Evolutionary conservation across 1,284 basidiomycete species (phyloP).

Genomic region (Ceratobasidium sp.): DNA sequence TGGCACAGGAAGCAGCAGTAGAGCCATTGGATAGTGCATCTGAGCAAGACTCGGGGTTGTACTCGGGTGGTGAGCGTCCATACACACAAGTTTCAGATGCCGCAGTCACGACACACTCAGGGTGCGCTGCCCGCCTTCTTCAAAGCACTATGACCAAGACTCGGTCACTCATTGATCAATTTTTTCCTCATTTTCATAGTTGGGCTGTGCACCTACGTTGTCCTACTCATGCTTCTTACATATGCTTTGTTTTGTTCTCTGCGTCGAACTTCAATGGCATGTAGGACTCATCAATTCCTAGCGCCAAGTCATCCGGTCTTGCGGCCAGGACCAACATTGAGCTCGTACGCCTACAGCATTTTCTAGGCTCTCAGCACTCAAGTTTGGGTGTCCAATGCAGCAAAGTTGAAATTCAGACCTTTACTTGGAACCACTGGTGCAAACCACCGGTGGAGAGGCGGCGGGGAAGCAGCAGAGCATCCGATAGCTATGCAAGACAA

Average conservation of each 20-base stretch:
- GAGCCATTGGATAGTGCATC: not conserved
- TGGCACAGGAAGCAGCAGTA: constrained; percentile 5
- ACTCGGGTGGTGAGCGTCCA: not conserved
- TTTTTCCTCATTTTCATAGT: not conserved
- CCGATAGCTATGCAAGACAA: too few species aligned
- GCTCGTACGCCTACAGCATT: constrained; percentile 15
- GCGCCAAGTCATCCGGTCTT: constrained; percentile 6
- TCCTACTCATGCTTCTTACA: not conserved
- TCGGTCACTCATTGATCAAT: constrained; percentile 6
- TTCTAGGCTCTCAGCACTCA: not conserved
- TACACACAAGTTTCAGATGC: not conserved
- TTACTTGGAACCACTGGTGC: too few species aligned
- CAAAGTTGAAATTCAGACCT: too few species aligned
- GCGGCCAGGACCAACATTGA: constrained; percentile 28
- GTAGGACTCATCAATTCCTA: constrained; percentile 12
- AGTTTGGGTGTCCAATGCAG: too few species aligned
- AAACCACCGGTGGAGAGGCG: too few species aligned
- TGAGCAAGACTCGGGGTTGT: not conserved
- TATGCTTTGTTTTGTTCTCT: not conserved
- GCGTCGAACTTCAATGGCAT: not conserved
- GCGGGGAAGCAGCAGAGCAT: too few species aligned
- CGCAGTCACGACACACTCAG: not conserved
- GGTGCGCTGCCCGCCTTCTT: constrained; percentile 1
- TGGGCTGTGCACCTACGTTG: not conserved
- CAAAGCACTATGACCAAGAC: not conserved